phyloP scores from a whole-genome alignment of 148 eudicot genomes.

The Silene latifolia region DNA sequence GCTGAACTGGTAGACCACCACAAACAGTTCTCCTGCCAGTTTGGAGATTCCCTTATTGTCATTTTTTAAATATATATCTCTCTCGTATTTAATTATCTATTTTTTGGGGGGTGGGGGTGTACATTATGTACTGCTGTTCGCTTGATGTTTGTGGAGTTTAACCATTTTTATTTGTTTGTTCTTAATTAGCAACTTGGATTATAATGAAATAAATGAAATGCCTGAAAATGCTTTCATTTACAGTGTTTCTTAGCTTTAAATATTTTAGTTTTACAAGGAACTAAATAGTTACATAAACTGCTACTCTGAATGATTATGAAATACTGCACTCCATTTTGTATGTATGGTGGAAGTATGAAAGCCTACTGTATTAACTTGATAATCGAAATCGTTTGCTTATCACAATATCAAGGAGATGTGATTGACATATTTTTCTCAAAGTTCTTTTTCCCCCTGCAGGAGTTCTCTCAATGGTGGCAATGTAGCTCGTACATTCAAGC shows the following conservation, averaged over 20 bases:
- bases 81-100: background rate
- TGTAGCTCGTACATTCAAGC: background rate
- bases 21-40: constrained; percentile 4
- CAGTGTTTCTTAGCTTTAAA: background rate
- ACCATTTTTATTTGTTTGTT: background rate
- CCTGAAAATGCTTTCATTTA: background rate
- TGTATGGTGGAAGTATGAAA: background rate
- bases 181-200: background rate
- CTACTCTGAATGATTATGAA: background rate
- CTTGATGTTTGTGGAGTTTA: background rate
- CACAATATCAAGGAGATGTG: background rate
- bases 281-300: background rate
- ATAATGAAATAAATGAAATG: background rate
- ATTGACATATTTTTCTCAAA: too few relatives aligned
- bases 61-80: background rate
- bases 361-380: background rate
- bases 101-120: background rate
- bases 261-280: background rate
- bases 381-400: background rate
- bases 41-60: constrained; percentile 32
- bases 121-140: constrained; percentile 6
- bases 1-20: constrained; percentile 10
- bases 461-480: background rate
- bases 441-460: too few relatives aligned
- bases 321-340: background rate